A percentile compares a stretch with the other conserved stretches of the same genome.
These are phyloP conservation scores for Lipomyces anomalus DNA, from an alignment of 805 yeast genomes.

Conservation along the genomic window DNA sequence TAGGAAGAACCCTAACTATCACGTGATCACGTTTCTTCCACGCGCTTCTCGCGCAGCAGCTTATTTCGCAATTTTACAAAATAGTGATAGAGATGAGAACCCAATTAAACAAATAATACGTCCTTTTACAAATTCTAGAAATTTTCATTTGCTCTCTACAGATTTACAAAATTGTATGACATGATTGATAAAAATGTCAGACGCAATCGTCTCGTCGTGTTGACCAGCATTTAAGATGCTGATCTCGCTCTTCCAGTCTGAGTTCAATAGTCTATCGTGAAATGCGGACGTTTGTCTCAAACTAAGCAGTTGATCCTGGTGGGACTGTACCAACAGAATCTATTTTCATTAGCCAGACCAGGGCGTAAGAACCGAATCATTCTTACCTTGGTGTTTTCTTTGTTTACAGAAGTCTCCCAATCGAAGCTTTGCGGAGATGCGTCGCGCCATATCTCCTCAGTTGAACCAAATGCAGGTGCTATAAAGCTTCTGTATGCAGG, in stretches of 20 bases:
- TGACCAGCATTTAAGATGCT: conserved; percentile 16
- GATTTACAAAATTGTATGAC: neutral
- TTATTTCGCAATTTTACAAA: too few species aligned
- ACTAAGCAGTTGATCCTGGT: conserved; percentile 55
- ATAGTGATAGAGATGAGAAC: too few species aligned
- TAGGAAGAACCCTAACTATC: too few species aligned
- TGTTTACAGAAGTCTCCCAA: neutral
- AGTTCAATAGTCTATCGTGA: conserved; percentile 1
- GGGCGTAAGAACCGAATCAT: neutral
- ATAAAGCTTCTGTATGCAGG: conserved; percentile 53
- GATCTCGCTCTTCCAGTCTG: conserved; percentile 8
- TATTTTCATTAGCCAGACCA: conserved; percentile 1
- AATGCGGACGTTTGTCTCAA: conserved; percentile 45
- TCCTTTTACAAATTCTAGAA: neutral
- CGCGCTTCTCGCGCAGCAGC: too few species aligned
- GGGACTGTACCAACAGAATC: conserved; percentile 49
- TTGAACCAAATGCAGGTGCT: conserved; percentile 47
- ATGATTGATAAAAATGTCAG: neutral
- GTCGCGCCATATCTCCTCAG: conserved; percentile 19
- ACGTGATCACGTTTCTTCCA: too few species aligned
- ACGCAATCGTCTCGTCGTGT: conserved; percentile 14
- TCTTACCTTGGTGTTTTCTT: conserved; percentile 1
- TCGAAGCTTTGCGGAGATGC: conserved; percentile 14
- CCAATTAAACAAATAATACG: neutral
- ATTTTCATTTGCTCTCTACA: neutral